Conservation (phyloP, 192 early-diverging fungal species). For the Kickxella alabastrina region DNA sequence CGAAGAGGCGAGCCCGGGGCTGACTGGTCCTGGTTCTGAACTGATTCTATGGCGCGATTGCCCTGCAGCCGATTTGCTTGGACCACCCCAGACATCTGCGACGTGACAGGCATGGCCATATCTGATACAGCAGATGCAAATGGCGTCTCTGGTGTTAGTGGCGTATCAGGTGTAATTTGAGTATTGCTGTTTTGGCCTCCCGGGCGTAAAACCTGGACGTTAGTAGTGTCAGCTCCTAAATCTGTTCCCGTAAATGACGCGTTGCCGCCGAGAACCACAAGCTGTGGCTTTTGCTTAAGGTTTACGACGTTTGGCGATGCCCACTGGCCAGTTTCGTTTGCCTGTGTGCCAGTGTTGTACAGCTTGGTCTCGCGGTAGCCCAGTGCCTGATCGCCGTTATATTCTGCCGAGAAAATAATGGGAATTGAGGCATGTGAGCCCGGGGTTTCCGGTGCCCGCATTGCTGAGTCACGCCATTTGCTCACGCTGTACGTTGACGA, state of each 20-base stretch:
- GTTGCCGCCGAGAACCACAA: conserved; percentile 21
- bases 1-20: conserved; percentile 19
- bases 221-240: conserved; percentile 10
- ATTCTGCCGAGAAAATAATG: conserved; percentile 31
- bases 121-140: conserved; percentile 12
- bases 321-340: conserved; percentile 30
- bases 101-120: conserved; percentile 8
- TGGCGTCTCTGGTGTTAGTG: conserved; percentile 21
- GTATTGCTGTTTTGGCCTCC: neutral
- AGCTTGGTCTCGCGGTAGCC: conserved; percentile 31
- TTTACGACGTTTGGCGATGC: conserved; percentile 33
- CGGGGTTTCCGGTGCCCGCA: neutral
- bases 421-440: conserved; percentile 36
- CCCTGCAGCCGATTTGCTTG: conserved; percentile 26
- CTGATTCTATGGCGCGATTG: conserved; percentile 9
- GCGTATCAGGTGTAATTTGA: conserved; percentile 8
- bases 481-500: conserved; percentile 36
- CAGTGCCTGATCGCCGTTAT: conserved; percentile 9
- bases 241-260: neutral
- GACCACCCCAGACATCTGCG: conserved; percentile 36
- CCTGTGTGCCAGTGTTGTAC: conserved; percentile 9
- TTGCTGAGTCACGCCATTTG: conserved; percentile 37
- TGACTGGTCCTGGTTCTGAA: neutral
- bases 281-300: conserved; percentile 32
- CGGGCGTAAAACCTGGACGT: neutral